A percentile compares a stretch with the other conserved stretches of the same genome.
Conservation (phyloP, 768 basidiomycete species). For the Infundibulicybe gibba region DNA sequence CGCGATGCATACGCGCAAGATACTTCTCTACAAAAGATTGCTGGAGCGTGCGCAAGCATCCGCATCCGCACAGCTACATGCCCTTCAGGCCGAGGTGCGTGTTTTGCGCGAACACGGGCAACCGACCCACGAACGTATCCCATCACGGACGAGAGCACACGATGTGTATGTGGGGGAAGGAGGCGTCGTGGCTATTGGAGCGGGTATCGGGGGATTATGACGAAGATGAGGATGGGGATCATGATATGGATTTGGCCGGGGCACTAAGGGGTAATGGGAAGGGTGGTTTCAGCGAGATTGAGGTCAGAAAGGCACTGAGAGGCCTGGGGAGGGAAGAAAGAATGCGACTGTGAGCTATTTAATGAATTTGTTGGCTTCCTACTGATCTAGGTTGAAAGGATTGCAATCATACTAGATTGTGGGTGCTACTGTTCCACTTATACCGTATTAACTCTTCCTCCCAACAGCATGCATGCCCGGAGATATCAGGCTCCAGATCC, state of each 20-base stretch:
- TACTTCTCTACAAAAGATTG: slow-evolving; percentile 73
- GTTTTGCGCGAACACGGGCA: slow-evolving; percentile 42
- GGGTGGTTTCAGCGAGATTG: slow-evolving; percentile 68
- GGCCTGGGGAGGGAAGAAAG: slow-evolving; percentile 62
- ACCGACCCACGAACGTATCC: slow-evolving; percentile 4
- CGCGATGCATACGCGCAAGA: slow-evolving; percentile 47
- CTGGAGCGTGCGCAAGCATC: slow-evolving; percentile 79
- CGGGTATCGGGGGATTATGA: slow-evolving; percentile 56
- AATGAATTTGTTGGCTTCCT: neutral
- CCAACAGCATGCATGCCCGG: slow-evolving; percentile 71
- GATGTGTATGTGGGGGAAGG: slow-evolving; percentile 57
- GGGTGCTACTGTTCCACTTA: slow-evolving; percentile 10
- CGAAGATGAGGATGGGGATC: slow-evolving; percentile 29
- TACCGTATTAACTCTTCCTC: slow-evolving; percentile 4
- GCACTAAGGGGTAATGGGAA: slow-evolving; percentile 51
- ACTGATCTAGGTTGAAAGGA: slow-evolving; percentile 28
- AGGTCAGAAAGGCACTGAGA: slow-evolving; percentile 62
- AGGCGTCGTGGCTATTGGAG: slow-evolving; percentile 69
- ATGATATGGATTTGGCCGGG: slow-evolving; percentile 26
- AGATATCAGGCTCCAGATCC: slow-evolving; percentile 81
- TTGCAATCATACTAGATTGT: slow-evolving; percentile 64
- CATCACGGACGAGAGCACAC: slow-evolving; percentile 22
- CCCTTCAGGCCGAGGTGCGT: slow-evolving; percentile 77
- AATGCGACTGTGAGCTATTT: slow-evolving; percentile 63
- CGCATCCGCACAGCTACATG: slow-evolving; percentile 79